A percentile compares a stretch with the other conserved stretches of the same genome.
These are phyloP conservation scores for Pezicula rhizophila DNA, from an alignment of 2,329 filamentous ascomycete species.

Conservation along the genomic window DNA sequence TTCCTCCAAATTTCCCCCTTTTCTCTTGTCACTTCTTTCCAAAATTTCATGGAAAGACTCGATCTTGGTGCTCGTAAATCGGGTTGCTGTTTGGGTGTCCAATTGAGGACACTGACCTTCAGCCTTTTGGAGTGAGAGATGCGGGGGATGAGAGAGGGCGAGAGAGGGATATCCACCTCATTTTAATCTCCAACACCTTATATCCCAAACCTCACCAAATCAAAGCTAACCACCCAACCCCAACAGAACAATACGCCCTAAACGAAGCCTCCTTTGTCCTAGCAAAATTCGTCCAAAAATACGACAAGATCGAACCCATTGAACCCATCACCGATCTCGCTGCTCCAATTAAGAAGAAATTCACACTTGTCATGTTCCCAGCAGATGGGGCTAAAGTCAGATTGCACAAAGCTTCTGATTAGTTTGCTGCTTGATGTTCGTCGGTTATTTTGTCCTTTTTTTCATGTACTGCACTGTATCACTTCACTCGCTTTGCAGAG, in stretches of 20 bases:
- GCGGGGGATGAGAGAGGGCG: no score
- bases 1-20: not conserved
- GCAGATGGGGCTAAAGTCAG: conserved; percentile 17
- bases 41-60: no score
- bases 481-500: not conserved
- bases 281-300: conserved; percentile 26
- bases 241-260: conserved; percentile 25
- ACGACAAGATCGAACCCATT: conserved; percentile 20
- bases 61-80: no score
- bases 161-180: not conserved
- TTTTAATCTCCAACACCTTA: not conserved
- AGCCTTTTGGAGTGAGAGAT: no score
- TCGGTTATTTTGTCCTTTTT: not conserved
- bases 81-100: no score
- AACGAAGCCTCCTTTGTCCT: conserved; percentile 26
- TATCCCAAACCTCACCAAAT: not conserved
- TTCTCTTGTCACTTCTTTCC: no score
- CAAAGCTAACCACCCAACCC: no score
- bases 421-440: not conserved
- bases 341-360: conserved; percentile 10
- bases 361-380: conserved; percentile 14
- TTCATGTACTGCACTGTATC: not conserved
- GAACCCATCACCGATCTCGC: conserved; percentile 12
- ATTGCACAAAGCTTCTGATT: conserved; percentile 12
- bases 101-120: no score